Evolutionary conservation across 108 stramenopile genomes (phyloP).

Genomic region (Discostella stelligeroides): DNA sequence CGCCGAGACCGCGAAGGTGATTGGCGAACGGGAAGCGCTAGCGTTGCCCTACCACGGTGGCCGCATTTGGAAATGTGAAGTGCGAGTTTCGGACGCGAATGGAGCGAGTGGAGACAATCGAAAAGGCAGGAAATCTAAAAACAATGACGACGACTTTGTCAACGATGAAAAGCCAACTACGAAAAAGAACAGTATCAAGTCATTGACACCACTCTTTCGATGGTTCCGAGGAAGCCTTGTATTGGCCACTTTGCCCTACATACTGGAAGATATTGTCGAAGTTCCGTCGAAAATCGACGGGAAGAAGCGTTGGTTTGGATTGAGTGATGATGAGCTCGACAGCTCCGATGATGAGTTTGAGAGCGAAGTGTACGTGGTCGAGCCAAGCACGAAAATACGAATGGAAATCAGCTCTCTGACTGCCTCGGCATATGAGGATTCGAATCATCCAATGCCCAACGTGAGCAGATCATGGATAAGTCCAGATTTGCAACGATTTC

Average conservation of each 20-base stretch:
- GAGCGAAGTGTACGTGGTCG: slow-evolving; percentile 17
- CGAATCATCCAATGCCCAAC: slow-evolving; percentile 34
- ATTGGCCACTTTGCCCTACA: slow-evolving; percentile 73
- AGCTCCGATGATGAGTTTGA: slow-evolving; percentile 51
- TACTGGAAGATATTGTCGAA: slow-evolving; percentile 47
- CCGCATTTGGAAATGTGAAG: slow-evolving; percentile 67
- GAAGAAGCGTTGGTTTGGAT: slow-evolving; percentile 33
- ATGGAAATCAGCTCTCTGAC: slow-evolving; percentile 45
- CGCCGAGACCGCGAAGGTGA: slow-evolving; percentile 59
- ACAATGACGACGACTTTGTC: slow-evolving; percentile 36
- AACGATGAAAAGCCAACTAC: slow-evolving; percentile 13
- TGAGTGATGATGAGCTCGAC: slow-evolving; percentile 40
- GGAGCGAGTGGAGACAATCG: slow-evolving; percentile 41
- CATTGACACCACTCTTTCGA: slow-evolving; percentile 51
- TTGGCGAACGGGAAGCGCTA: slow-evolving; percentile 58
- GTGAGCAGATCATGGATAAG: slow-evolving; percentile 59
- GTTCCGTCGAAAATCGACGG: slow-evolving; percentile 19
- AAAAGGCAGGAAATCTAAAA: slow-evolving; percentile 15
- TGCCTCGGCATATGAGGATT: slow-evolving; percentile 37
- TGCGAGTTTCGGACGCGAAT: slow-evolving; percentile 34
- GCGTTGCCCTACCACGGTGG: slow-evolving; percentile 76
- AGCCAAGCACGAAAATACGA: slow-evolving; percentile 17
- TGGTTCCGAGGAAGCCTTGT: slow-evolving; percentile 48
- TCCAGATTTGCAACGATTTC: slow-evolving; percentile 66
- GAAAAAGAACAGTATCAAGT: slow-evolving; percentile 18